Base-by-base conservation (phyloP, 352 stramenopile species). In the Pythium dissimile region DNA sequence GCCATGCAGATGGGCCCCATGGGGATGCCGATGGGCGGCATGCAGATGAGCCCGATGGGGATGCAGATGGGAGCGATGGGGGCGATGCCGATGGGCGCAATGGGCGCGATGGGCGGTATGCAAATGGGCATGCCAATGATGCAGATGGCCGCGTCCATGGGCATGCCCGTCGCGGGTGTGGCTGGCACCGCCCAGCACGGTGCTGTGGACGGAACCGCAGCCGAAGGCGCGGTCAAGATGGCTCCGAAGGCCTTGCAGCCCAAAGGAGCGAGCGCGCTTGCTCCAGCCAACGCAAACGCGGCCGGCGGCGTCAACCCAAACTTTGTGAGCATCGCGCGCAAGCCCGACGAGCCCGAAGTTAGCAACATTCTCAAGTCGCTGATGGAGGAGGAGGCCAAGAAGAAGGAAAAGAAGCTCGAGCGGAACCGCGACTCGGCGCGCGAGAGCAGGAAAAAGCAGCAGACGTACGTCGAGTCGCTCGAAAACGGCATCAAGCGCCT, bases 331-430 rank as follows among this genome's bases (percentile, higher is more conserved):
- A 91, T 95, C 37, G 85, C 85, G 5, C 72, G 81, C 21, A 92
- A 93, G 51, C 85, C 85, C 0, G 83, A 91, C 28, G 77, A 91
- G 47, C 81, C 83, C 0, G 77, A 88, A 41, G 80, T 93, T 49
- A 93, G 83, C 65, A 90, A 74, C 46, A 93, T 95, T 54, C 67
- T 95, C n/a, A 86, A 92, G 58, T 88, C 80, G 35, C 73, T 95
- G 1, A 89, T 95, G 78, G 71, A 91, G 11, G 85, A 95, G 63
- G 83, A 95, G 57, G 82, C 85, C 27, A 90, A 92, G 67, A 95
- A 95, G 56, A 92, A 92, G 50, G 83, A 92, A 56, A 92, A 93
- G 57, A 95, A 95, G 38, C 83, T 95, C 5, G 85, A 95, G 48
- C 83, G 85, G 12, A 95, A 95, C 65, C 85, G 85, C 24, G 85